Evolutionary conservation across 805 yeast species (phyloP), one percentile per base, ranked within the genome.

Genomic region (Starmerella kuoi): DNA sequence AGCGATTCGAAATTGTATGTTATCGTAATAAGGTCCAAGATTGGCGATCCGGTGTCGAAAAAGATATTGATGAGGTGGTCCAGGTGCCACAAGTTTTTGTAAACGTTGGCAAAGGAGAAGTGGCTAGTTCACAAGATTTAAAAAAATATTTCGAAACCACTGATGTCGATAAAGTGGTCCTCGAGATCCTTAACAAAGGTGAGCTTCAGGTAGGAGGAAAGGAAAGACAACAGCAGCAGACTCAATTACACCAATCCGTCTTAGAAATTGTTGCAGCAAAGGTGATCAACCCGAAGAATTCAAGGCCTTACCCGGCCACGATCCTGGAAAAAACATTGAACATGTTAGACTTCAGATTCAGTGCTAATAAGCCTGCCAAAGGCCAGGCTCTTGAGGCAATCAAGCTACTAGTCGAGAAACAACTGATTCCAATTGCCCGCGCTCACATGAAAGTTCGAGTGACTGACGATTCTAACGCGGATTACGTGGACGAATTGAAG

Each of bases 11-110:
- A 61, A 73, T 91, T 35, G 97, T 97, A 0, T 91, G 98, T 57
- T 91, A 91, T 60, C 95, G 84, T 57, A 91, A 91, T 56, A 91
- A 91, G 58, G 95, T 91, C 4, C 97, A 88, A 60, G 98, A 91
- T 60, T 91, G 86, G 76, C 70, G 96, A 53, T 72, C 74, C 47
- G 82, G 80, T 45, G 76, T 83, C 5, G 98, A 91, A 57, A 88
- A 84, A 52, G 95, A 91, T 58, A 60, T 91, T 7, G 97, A 91
- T 63, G 98, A 91, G 58, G 98, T 91, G 2, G 66, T 91, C 28
- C 98, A 91, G 60, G 85, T 91, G 40, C 95, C 86, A n/a, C 95
- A 82, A 60, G 94, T 91, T 1, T 91, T 91, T 55, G 59, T 76
- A 27, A 91, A 91, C 56, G 97, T 87, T 0, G 84, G 95, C 14